Conservation (phyloP, 768 basidiomycete species). For the Phaeotremella fagi region DNA sequence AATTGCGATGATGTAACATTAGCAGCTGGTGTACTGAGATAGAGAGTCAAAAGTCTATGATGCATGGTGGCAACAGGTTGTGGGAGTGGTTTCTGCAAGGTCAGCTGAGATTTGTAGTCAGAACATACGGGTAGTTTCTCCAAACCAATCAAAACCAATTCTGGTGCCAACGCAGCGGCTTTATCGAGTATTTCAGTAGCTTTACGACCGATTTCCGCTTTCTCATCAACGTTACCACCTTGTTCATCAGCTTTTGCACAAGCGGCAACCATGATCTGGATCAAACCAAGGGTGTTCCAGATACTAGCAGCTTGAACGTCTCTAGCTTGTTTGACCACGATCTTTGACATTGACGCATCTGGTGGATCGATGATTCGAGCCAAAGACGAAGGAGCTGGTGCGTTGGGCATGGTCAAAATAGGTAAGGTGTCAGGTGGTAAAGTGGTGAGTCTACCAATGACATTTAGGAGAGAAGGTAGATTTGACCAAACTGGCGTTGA, state of each 20-base stretch:
- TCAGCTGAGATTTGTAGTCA: conserved; percentile 23
- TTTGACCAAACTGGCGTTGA: conserved; percentile 64
- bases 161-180: conserved; percentile 86
- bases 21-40: conserved; percentile 56
- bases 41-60: conserved; percentile 77
- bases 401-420: conserved; percentile 71
- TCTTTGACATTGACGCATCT: conserved; percentile 22
- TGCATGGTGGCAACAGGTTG: conserved; percentile 82
- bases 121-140: conserved; percentile 78
- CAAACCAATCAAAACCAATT: conserved; percentile 87
- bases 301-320: conserved; percentile 80
- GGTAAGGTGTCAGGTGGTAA: conserved; percentile 87
- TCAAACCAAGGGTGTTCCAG: conserved; percentile 91
- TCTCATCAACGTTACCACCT: conserved; percentile 54
- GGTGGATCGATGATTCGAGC: conserved; percentile 40
- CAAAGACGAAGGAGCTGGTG: conserved; percentile 23
- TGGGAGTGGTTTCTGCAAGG: conserved; percentile 70
- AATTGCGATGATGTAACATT: conserved; percentile 93
- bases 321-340: conserved; percentile 84
- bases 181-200: conserved; percentile 91
- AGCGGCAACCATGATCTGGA: conserved; percentile 76
- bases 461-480: conserved; percentile 73
- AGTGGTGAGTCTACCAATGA: conserved; percentile 82
- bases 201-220: conserved; percentile 62
- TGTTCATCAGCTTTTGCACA: conserved; percentile 52